These are phyloP conservation scores for Backusella psychrophila DNA, from an alignment of 192 early-diverging fungal species.

Conservation along the genomic window DNA sequence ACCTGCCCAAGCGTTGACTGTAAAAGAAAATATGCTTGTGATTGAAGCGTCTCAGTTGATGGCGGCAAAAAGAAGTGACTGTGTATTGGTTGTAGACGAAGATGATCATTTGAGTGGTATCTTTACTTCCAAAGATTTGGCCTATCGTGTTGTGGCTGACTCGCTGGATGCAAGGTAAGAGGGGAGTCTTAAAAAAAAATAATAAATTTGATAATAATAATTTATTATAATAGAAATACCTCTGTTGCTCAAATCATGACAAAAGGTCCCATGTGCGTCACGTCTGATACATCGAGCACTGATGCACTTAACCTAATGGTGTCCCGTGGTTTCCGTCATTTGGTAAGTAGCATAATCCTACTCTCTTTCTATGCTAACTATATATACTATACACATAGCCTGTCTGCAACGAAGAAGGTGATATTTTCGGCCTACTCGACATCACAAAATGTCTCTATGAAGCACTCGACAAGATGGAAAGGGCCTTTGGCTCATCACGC, in stretches of 20 bases:
- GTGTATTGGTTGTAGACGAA: constrained; percentile 88
- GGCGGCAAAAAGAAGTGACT: constrained; percentile 95
- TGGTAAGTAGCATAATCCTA: constrained; percentile 34
- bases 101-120: constrained; percentile 89
- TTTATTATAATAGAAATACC: constrained; percentile 35
- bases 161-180: constrained; percentile 53
- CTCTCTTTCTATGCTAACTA: neutral
- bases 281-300: constrained; percentile 67
- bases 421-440: constrained; percentile 79
- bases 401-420: constrained; percentile 71
- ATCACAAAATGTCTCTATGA: constrained; percentile 84
- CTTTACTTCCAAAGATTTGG: constrained; percentile 84
- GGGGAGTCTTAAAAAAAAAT: neutral
- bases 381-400: constrained; percentile 36
- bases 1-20: constrained; percentile 72
- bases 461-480: constrained; percentile 79
- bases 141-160: constrained; percentile 83
- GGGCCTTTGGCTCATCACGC: constrained; percentile 72
- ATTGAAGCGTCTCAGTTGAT: constrained; percentile 82
- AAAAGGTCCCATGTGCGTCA: constrained; percentile 80
- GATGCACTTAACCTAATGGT: constrained; percentile 83
- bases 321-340: constrained; percentile 72
- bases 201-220: neutral
- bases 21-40: constrained; percentile 60
- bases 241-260: constrained; percentile 79